Conservation (phyloP, 345 rosid species). For the Cochlearia excelsa region DNA sequence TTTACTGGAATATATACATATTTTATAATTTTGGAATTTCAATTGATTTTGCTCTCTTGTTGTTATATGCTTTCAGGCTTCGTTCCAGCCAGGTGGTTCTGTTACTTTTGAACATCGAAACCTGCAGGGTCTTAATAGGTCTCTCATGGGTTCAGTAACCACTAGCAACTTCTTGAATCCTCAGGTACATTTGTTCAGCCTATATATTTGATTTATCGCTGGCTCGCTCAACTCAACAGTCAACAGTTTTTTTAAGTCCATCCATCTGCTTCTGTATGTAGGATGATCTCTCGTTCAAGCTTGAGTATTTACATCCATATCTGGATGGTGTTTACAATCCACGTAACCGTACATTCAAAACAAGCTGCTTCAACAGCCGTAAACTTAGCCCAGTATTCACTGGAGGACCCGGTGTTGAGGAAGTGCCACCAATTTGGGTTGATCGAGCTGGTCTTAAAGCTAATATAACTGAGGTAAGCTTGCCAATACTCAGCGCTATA, state of each 20-base stretch:
- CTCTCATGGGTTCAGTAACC: conserved; percentile 89
- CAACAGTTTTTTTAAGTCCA: neutral
- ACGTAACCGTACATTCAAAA: conserved; percentile 76
- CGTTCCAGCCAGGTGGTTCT: conserved; percentile 96
- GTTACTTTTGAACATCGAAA: conserved; percentile 95
- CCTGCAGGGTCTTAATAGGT: conserved; percentile 86
- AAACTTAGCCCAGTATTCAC: conserved; percentile 98
- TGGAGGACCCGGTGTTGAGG: conserved; percentile 96
- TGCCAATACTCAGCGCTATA: conserved; percentile 13
- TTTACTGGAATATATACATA: neutral
- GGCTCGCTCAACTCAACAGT: too few relatives aligned
- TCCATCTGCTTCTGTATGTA: conserved; percentile 18
- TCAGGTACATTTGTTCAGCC: conserved; percentile 48
- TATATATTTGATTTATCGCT: neutral
- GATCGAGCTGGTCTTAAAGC: conserved; percentile 96
- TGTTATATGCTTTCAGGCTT: conserved; percentile 56
- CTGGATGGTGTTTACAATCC: conserved; percentile 77
- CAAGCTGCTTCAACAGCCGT: conserved; percentile 95
- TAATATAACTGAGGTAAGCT: conserved; percentile 86
- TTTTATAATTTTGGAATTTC: neutral
- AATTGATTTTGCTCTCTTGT: neutral
- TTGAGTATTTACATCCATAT: conserved; percentile 98
- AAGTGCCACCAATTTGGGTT: conserved; percentile 99
- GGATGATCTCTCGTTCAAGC: conserved; percentile 99
- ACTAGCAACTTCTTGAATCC: conserved; percentile 96